phyloP scores from a whole-genome alignment of 495 filamentous ascomycete species.

The Neurospora sp. region DNA sequence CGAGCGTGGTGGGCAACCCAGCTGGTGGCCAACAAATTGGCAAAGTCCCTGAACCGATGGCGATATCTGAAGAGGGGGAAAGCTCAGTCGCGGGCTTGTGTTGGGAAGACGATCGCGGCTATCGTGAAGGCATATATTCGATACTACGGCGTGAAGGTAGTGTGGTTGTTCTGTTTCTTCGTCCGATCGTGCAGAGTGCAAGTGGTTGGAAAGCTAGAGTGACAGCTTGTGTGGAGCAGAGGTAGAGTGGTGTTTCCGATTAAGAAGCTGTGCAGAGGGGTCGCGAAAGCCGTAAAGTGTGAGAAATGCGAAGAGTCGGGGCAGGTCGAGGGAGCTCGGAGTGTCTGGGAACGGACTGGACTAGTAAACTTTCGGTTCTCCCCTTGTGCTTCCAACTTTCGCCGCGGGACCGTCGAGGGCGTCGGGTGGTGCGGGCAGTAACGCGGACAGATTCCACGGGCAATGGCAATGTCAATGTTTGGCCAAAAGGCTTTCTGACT shows the following conservation, averaged over 20 bases:
- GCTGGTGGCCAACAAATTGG: not conserved
- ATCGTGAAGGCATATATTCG: not conserved
- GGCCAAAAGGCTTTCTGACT: not conserved
- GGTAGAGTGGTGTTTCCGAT: not conserved
- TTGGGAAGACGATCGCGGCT: not conserved
- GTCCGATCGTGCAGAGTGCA: not conserved
- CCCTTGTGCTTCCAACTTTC: not conserved
- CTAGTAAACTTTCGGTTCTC: not conserved
- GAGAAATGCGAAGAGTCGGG: not conserved
- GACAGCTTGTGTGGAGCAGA: not conserved
- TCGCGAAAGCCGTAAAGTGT: not conserved
- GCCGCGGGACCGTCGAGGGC: not conserved
- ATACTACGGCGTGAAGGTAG: not conserved
- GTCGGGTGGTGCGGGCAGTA: not conserved
- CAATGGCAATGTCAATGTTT: not conserved
- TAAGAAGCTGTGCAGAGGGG: not conserved
- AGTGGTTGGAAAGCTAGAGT: not conserved
- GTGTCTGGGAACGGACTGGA: not conserved
- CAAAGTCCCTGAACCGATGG: not conserved
- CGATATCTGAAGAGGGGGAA: not conserved
- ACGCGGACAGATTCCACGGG: not conserved
- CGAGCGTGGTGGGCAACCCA: not conserved
- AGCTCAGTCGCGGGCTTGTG: not conserved
- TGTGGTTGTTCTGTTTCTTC: not conserved
- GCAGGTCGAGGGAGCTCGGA: not conserved